A percentile compares a stretch with the other conserved stretches of the same genome.
Conservation (phyloP, 1,284 basidiomycete genomes). For the Ustilago tritici region DNA sequence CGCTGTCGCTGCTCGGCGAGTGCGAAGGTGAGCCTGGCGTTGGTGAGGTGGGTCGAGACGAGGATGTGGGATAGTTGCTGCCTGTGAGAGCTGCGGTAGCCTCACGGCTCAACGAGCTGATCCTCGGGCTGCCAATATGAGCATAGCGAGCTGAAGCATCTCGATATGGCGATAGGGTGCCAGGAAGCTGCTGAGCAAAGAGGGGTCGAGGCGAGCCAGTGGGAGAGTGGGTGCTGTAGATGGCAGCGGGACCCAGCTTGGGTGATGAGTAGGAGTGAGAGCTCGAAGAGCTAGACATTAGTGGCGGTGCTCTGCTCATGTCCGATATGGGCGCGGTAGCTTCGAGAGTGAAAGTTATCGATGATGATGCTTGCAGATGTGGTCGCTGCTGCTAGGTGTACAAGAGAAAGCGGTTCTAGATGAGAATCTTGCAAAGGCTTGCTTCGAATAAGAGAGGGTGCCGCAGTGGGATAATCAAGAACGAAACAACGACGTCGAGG, state of each 20-base stretch:
- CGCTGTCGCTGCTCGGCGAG: constrained; percentile 47
- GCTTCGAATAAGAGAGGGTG: neutral
- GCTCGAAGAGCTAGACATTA: constrained; percentile 35
- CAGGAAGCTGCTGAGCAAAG: constrained; percentile 57
- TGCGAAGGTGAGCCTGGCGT: constrained; percentile 46
- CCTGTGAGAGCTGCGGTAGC: constrained; percentile 55
- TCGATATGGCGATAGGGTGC: constrained; percentile 62
- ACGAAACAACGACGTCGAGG: neutral
- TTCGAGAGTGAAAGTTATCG: neutral
- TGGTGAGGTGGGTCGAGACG: constrained; percentile 59
- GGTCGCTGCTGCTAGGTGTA: neutral
- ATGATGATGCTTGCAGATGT: neutral
- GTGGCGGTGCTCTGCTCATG: constrained; percentile 58
- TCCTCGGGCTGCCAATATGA: constrained; percentile 58
- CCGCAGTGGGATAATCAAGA: neutral
- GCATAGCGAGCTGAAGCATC: constrained; percentile 62
- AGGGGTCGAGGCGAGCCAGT: constrained; percentile 58
- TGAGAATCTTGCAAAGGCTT: neutral
- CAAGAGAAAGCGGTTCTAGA: constrained; percentile 1
- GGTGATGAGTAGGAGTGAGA: constrained; percentile 45
- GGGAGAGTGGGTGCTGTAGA: constrained; percentile 53
- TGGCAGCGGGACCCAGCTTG: constrained; percentile 44
- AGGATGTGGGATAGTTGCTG: constrained; percentile 59
- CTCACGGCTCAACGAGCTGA: constrained; percentile 63
- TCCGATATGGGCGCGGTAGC: neutral